Evolutionary conservation across 148 eudicot genomes (phyloP).

Genomic region (Dysphania ambrosioides): DNA sequence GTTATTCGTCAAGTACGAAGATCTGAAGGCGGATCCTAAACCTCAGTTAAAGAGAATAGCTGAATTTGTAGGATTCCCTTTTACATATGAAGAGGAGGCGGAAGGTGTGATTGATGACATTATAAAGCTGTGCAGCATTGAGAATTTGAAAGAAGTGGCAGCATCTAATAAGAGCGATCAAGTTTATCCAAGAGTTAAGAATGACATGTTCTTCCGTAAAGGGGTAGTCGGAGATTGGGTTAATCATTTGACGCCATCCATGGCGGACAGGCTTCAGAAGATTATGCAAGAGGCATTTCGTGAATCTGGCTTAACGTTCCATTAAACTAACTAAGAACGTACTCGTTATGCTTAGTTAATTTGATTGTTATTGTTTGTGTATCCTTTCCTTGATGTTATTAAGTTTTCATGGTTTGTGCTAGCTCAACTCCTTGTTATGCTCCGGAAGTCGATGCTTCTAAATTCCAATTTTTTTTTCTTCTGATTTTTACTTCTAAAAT

Average conservation of each 20-base stretch:
- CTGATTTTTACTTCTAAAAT: no score
- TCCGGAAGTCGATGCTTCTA: no score
- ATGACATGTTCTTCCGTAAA: slow-evolving; percentile 38
- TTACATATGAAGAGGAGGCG: slow-evolving; percentile 21
- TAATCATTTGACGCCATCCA: slow-evolving; percentile 17
- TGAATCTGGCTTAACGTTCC: slow-evolving; percentile 31
- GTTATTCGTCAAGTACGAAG: slow-evolving; percentile 28
- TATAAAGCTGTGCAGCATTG: slow-evolving; percentile 20
- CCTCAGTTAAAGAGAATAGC: slow-evolving; percentile 21
- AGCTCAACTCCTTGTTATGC: no score
- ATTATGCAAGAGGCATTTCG: slow-evolving; percentile 40
- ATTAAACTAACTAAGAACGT: neutral
- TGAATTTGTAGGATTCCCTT: slow-evolving; percentile 23
- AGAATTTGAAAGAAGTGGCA: slow-evolving; percentile 20
- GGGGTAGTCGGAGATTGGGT: slow-evolving; percentile 31
- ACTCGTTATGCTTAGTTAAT: no score
- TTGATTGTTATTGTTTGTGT: neutral
- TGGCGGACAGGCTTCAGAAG: slow-evolving; percentile 34
- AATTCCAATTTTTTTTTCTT: no score
- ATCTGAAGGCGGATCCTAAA: slow-evolving; percentile 19
- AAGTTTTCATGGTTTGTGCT: no score
- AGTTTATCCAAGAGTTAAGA: slow-evolving; percentile 19
- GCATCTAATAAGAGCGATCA: slow-evolving; percentile 2
- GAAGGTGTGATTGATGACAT: slow-evolving; percentile 20
- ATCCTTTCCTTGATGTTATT: no score